A percentile compares a stretch with the other conserved stretches of the same genome.
Conservation (phyloP, 148 eudicot species). For the Rhododendron molle region DNA sequence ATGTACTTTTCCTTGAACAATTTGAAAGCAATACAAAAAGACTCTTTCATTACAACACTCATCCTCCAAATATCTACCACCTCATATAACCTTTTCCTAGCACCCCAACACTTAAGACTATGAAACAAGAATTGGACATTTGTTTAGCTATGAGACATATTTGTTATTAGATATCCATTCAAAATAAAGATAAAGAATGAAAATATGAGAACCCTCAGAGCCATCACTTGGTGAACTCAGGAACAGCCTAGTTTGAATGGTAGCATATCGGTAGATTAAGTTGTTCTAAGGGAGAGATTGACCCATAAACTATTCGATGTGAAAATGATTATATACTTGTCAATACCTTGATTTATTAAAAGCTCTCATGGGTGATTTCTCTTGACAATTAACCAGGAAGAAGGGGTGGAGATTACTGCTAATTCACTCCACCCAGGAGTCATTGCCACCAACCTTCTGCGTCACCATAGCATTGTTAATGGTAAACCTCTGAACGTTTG, state of each 20-base stretch:
- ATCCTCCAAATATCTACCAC: too few species aligned
- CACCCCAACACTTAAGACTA: too few species aligned
- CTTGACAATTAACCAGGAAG: conserved; percentile 39
- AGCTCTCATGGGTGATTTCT: not conserved
- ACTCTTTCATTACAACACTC: too few species aligned
- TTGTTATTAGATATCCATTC: not conserved
- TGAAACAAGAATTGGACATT: not conserved
- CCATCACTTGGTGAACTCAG: not conserved
- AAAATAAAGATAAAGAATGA: not conserved
- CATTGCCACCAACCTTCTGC: conserved; percentile 62
- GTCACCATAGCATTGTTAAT: conserved; percentile 40
- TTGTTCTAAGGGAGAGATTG: not conserved
- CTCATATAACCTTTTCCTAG: too few species aligned
- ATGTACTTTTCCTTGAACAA: too few species aligned
- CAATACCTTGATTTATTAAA: not conserved
- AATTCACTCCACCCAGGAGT: conserved; percentile 48
- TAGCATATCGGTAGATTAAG: not conserved
- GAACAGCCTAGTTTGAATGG: not conserved
- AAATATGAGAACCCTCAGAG: not conserved
- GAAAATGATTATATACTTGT: not conserved
- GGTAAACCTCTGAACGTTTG: conserved; percentile 28
- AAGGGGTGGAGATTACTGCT: conserved; percentile 51
- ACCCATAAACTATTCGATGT: not conserved
- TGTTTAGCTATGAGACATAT: not conserved
- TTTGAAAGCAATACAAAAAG: too few species aligned